phyloP scores from a whole-genome alignment of 495 filamentous ascomycete genomes.

The Annulohypoxylon maeteangense region DNA sequence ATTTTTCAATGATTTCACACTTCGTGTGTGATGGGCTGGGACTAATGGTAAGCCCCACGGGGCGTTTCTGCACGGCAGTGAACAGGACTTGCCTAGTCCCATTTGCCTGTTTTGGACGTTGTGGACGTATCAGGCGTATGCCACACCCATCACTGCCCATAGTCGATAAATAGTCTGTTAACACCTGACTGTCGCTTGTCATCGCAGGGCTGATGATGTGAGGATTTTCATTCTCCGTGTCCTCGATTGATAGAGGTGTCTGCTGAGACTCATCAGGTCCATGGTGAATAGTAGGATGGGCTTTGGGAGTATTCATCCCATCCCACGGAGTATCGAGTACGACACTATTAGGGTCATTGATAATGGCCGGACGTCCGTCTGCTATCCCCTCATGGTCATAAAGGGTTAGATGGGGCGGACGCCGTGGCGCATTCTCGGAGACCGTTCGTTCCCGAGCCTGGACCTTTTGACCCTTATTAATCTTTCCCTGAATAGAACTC shows the following conservation, averaged over 20 bases:
- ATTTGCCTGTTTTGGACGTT: conserved; percentile 7
- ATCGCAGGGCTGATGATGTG: conserved; percentile 9
- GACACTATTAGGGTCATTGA: neutral
- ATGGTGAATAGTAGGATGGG: neutral
- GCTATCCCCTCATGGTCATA: neutral
- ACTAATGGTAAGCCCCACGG: conserved; percentile 6
- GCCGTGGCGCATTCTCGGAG: neutral
- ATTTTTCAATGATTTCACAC: neutral
- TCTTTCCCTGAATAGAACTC: neutral
- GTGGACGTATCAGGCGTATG: conserved; percentile 14
- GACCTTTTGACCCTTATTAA: neutral
- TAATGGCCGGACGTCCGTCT: neutral
- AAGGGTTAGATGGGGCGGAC: neutral
- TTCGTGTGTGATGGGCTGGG: conserved; percentile 9
- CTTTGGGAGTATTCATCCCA: neutral
- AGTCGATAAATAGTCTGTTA: conserved; percentile 2
- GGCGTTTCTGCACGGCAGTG: conserved; percentile 6
- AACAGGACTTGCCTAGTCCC: conserved; percentile 1
- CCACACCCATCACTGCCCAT: neutral
- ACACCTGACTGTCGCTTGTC: conserved; percentile 8
- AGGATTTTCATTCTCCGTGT: conserved; percentile 12
- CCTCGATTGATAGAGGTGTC: conserved; percentile 15
- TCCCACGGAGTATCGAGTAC: neutral
- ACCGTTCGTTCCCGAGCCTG: neutral
- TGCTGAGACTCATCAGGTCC: neutral